phyloP scores from a whole-genome alignment of 1,284 basidiomycete species.

The Kalmanozyma brasiliensis region DNA sequence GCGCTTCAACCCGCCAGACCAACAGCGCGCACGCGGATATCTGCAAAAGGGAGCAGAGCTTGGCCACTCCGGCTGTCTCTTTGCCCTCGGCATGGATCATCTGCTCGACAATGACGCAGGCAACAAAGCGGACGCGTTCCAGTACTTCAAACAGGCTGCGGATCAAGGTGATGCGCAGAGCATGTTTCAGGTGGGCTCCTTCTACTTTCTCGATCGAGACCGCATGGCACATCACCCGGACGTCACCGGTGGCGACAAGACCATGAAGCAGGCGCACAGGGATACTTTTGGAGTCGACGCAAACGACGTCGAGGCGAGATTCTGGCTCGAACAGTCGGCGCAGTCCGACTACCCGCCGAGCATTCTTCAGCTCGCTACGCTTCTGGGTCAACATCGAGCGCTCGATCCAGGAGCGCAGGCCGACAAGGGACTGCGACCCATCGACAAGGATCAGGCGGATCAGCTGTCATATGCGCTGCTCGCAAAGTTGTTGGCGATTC shows the following conservation, averaged over 20 bases:
- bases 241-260: constrained; percentile 29
- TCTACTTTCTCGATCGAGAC: constrained; percentile 50
- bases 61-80: constrained; percentile 33
- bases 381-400: constrained; percentile 36
- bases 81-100: constrained; percentile 37
- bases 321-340: constrained; percentile 51
- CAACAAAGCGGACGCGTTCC: constrained; percentile 28
- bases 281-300: constrained; percentile 50
- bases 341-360: constrained; percentile 43
- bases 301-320: constrained; percentile 51
- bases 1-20: constrained; percentile 36
- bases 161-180: constrained; percentile 58
- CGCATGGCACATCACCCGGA: constrained; percentile 39
- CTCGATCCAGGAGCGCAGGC: constrained; percentile 20
- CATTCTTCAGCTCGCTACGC: constrained; percentile 37
- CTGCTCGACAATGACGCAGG: constrained; percentile 13
- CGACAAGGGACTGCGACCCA: constrained; percentile 13
- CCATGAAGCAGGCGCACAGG: constrained; percentile 47
- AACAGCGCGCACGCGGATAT: constrained; percentile 21
- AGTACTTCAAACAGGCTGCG: constrained; percentile 54
- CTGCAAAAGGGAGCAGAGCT: constrained; percentile 52
- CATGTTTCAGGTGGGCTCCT: constrained; percentile 57
- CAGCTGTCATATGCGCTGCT: constrained; percentile 40
- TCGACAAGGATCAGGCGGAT: constrained; percentile 35
- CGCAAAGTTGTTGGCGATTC: constrained; percentile 44